phyloP scores from a whole-genome alignment of 208 protist species.

The Leishmania gerbilli region DNA sequence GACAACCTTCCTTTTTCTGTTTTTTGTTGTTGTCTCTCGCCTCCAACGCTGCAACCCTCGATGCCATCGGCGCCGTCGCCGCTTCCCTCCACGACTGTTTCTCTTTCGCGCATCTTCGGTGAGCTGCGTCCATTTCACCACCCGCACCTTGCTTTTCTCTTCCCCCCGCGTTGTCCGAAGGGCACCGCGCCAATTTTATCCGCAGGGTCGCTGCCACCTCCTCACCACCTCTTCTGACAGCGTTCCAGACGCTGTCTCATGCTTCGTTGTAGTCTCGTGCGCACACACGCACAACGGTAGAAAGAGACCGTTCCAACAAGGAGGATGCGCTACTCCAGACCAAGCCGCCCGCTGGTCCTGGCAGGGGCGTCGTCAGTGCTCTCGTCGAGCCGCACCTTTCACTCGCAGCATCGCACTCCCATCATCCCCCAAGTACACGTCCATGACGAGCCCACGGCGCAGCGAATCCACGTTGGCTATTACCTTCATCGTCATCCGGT shows the following conservation, averaged over 20 bases:
- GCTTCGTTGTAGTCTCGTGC: not conserved
- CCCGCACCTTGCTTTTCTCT: not conserved
- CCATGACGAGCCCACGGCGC: constrained; percentile 18
- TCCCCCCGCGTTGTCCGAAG: not conserved
- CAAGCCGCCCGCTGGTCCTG: not conserved
- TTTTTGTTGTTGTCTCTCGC: not conserved
- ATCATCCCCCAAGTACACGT: constrained; percentile 67
- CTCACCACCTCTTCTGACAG: not conserved
- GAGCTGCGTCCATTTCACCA: not conserved
- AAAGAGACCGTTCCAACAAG: not conserved
- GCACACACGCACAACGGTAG: not conserved
- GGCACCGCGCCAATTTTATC: not conserved
- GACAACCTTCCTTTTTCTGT: not conserved
- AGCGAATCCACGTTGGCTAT: constrained; percentile 64
- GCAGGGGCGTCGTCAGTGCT: not conserved
- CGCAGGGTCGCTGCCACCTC: not conserved
- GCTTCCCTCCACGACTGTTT: not conserved
- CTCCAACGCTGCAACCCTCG: not conserved
- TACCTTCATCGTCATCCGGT: constrained; percentile 71
- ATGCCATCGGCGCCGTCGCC: not conserved
- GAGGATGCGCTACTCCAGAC: constrained; percentile 5
- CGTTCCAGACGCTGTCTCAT: not conserved
- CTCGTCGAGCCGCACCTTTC: constrained; percentile 31
- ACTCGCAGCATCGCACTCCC: constrained; percentile 82
- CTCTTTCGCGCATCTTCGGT: not conserved